A percentile compares a stretch with the other conserved stretches of the same genome.
Evolutionary conservation across 208 protist species (phyloP).

Genomic region (Trypanosoma cruzi): DNA sequence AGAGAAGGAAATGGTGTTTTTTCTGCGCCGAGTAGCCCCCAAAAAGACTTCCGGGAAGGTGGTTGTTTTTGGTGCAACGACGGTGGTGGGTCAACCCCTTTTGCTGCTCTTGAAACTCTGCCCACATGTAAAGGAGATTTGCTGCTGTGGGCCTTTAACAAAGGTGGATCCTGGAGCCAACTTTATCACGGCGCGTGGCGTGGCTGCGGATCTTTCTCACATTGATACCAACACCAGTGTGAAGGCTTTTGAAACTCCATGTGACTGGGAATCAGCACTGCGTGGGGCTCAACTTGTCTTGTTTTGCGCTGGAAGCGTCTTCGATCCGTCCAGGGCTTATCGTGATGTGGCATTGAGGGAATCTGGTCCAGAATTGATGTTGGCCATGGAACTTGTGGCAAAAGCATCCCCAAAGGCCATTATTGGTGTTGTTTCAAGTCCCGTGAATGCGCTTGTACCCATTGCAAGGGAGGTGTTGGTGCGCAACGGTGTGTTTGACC

Average conservation of each 20-base stretch:
- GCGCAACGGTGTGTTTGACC: conserved; percentile 70
- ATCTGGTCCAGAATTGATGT: conserved; percentile 72
- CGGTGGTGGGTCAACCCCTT: conserved; percentile 93
- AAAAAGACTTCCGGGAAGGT: conserved; percentile 59
- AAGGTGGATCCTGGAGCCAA: conserved; percentile 21
- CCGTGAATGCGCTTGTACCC: conserved; percentile 94
- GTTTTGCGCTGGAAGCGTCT: conserved; percentile 86
- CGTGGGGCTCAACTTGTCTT: conserved; percentile 85
- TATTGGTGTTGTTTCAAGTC: conserved; percentile 91
- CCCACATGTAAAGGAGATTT: conserved; percentile 75
- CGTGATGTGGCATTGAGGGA: conserved; percentile 88
- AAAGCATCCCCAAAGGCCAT: conserved; percentile 69
- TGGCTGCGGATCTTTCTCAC: conserved; percentile 81
- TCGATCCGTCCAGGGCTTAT: conserved; percentile 91
- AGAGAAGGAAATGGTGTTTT: conserved; percentile 18
- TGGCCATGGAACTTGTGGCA: conserved; percentile 75
- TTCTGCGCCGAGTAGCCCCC: conserved; percentile 35
- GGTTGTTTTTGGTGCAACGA: conserved; percentile 92
- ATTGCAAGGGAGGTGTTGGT: conserved; percentile 90
- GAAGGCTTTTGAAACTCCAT: conserved; percentile 33
- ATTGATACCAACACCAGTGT: conserved; percentile 63
- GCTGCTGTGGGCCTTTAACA: conserved; percentile 66
- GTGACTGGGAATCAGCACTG: conserved; percentile 63
- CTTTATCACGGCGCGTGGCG: conserved; percentile 38
- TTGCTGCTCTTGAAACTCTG: conserved; percentile 91